A percentile compares a stretch with the other conserved stretches of the same genome.
These are phyloP conservation scores for Candolleomyces eurysporus DNA, from an alignment of 768 basidiomycete genomes.

Conservation along the genomic window DNA sequence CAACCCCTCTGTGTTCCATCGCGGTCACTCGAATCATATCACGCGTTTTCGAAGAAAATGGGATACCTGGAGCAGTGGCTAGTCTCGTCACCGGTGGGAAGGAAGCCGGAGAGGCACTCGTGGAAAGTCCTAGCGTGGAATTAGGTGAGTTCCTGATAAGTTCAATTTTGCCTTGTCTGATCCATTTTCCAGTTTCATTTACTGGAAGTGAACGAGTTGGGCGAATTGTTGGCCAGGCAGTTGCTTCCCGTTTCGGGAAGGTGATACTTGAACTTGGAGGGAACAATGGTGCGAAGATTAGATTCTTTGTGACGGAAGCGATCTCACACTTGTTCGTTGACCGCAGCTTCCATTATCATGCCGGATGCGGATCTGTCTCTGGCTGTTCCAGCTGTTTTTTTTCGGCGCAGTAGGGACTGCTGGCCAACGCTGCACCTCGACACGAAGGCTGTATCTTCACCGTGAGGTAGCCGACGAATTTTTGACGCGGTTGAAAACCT, in stretches of 20 bases:
- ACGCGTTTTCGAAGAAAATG: slow-evolving; percentile 76
- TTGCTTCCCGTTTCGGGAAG: slow-evolving; percentile 88
- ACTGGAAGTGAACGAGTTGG: slow-evolving; percentile 92
- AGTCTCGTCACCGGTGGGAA: slow-evolving; percentile 81
- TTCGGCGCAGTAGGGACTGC: slow-evolving; percentile 89
- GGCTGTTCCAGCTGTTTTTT: slow-evolving; percentile 87
- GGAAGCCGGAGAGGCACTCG: slow-evolving; percentile 76
- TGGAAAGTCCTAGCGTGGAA: slow-evolving; percentile 71
- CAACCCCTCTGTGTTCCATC: slow-evolving; percentile 86
- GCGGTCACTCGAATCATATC: slow-evolving; percentile 87
- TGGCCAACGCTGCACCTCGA: slow-evolving; percentile 85
- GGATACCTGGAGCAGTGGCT: slow-evolving; percentile 81
- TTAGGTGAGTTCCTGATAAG: slow-evolving; percentile 50
- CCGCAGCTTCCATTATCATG: slow-evolving; percentile 84
- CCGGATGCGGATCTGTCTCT: slow-evolving; percentile 90
- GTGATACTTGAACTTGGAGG: slow-evolving; percentile 90
- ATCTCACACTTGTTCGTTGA: slow-evolving; percentile 15
- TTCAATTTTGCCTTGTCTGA: slow-evolving; percentile 7
- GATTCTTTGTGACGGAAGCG: slow-evolving; percentile 7
- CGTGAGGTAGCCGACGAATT: slow-evolving; percentile 73
- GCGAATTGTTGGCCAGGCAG: slow-evolving; percentile 80
- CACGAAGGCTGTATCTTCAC: slow-evolving; percentile 88
- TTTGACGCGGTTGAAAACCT: slow-evolving; percentile 66
- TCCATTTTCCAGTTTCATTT: slow-evolving; percentile 69
- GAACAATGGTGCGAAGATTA: slow-evolving; percentile 73